These are phyloP conservation scores for Globisporangium radiosum DNA, from an alignment of 352 stramenopile genomes.

Conservation along the genomic window DNA sequence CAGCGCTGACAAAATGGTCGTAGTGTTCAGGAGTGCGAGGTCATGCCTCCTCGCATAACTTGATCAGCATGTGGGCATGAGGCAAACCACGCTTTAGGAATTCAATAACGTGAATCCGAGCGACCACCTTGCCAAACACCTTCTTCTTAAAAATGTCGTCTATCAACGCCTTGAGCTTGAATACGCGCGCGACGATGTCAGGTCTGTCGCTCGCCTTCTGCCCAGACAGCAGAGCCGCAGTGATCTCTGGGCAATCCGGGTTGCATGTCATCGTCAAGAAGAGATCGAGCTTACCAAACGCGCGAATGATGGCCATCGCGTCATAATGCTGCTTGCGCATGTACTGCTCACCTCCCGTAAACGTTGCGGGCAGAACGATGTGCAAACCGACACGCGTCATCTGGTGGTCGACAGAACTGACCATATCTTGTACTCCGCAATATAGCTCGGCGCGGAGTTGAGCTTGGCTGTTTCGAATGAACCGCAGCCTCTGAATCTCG, in stretches of 20 bases:
- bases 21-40: background rate
- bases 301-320: too few species aligned
- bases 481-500: background rate
- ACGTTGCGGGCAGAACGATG: too few species aligned
- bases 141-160: background rate
- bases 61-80: background rate
- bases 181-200: background rate
- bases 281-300: too few species aligned
- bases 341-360: too few species aligned
- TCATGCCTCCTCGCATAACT: background rate
- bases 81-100: background rate
- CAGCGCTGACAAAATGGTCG: conserved; percentile 6
- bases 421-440: background rate
- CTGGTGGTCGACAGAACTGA: too few species aligned
- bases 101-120: background rate
- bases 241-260: too few species aligned
- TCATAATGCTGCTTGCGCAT: too few species aligned
- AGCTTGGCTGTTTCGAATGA: background rate
- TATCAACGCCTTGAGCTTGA: background rate
- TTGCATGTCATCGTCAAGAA: too few species aligned
- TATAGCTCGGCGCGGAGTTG: background rate
- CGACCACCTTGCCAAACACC: background rate
- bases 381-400: too few species aligned
- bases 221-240: too few species aligned
- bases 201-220: background rate